Percentiles rank a stretch among this genome's conserved stretches.
Evolutionary conservation across 2,329 filamentous ascomycete species (phyloP).

Genomic region (Dothistroma pini): DNA sequence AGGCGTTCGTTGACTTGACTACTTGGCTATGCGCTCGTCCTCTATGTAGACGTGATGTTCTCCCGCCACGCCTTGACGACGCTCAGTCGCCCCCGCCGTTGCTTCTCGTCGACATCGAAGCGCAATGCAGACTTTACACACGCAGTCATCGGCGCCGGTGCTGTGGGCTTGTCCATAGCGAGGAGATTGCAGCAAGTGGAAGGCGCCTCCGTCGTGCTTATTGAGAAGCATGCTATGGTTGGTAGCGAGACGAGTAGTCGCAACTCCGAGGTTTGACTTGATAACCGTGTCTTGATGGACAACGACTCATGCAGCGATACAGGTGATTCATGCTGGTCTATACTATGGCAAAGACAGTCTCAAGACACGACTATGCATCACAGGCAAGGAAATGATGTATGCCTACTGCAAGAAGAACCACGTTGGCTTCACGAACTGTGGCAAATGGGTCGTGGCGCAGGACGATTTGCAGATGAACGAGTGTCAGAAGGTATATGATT

Average conservation of each 20-base stretch:
- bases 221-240: constrained; percentile 71
- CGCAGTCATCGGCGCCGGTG: constrained; percentile 65
- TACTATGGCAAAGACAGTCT: constrained; percentile 77
- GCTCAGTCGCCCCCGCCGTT: constrained; percentile 15
- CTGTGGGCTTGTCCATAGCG: constrained; percentile 77
- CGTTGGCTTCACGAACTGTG: constrained; percentile 70
- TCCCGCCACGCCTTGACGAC: constrained; percentile 3
- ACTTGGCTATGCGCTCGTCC: not conserved
- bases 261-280: constrained; percentile 67
- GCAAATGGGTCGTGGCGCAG: constrained; percentile 96
- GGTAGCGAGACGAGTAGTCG: constrained; percentile 86
- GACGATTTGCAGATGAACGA: constrained; percentile 64
- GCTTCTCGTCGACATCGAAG: constrained; percentile 44
- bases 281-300: not conserved
- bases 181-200: constrained; percentile 63
- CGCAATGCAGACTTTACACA: constrained; percentile 59
- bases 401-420: constrained; percentile 63
- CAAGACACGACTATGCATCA: constrained; percentile 79
- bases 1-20: not conserved
- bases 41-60: constrained; percentile 3
- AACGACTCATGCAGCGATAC: not conserved
- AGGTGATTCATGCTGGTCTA: constrained; percentile 91
- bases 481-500: constrained; percentile 54
- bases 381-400: constrained; percentile 74
- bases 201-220: constrained; percentile 65